Evolutionary conservation across 2,329 filamentous ascomycete species (phyloP).

Genomic region (Biscogniauxia marginata): DNA sequence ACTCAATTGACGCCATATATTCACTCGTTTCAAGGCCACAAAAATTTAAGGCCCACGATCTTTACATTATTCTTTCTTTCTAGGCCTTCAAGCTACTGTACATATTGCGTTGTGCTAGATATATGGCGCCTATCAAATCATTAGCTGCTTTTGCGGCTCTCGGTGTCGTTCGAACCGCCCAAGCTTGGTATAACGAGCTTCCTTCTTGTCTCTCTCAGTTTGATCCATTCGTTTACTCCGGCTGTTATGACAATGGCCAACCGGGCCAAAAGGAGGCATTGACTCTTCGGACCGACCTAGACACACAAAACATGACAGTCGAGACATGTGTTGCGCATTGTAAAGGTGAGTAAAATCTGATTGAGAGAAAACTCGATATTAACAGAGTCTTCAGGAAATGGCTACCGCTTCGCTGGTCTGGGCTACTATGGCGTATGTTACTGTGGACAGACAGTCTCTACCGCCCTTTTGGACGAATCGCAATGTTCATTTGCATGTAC

Average conservation of each 20-base stretch:
- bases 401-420: conserved; percentile 51
- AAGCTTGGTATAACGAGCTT: conserved; percentile 43
- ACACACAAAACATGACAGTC: conserved; percentile 43
- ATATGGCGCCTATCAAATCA: conserved; percentile 35
- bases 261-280: conserved; percentile 34
- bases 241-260: conserved; percentile 45
- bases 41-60: not conserved
- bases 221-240: conserved; percentile 47
- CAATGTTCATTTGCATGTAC: conserved; percentile 58
- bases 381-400: conserved; percentile 38
- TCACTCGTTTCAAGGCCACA: not conserved
- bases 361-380: not conserved
- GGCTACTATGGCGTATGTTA: conserved; percentile 54
- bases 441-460: conserved; percentile 50
- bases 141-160: conserved; percentile 39
- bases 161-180: conserved; percentile 35
- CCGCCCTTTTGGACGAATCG: conserved; percentile 49
- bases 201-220: conserved; percentile 45
- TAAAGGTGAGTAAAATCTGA: conserved; percentile 39
- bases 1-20: not conserved
- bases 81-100: not conserved
- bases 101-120: not conserved
- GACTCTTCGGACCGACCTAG: conserved; percentile 40
- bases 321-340: conserved; percentile 48
- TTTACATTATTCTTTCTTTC: not conserved